Evolutionary conservation across 2,329 filamentous ascomycete genomes (phyloP).

Genomic region (Ceratocystis diversiconidia): DNA sequence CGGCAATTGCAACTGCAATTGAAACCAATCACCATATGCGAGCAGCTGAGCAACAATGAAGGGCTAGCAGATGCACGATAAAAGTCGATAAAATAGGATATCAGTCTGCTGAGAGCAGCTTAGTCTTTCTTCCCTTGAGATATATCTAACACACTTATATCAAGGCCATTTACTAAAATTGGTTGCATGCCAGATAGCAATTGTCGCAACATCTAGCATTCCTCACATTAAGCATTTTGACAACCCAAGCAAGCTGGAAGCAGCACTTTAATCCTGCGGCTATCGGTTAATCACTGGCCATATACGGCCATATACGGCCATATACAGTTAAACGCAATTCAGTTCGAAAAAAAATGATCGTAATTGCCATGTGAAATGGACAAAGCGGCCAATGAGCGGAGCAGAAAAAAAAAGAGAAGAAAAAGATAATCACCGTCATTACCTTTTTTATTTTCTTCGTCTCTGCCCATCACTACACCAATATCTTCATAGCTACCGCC

Average conservation of each 20-base stretch:
- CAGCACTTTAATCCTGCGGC: neutral
- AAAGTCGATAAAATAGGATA: neutral
- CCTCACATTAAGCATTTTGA: neutral
- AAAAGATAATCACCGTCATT: conserved; percentile 8
- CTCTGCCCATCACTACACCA: neutral
- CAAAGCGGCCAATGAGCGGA: conserved; percentile 12
- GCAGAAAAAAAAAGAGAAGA: conserved; percentile 9
- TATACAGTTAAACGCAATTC: neutral
- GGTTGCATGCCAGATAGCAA: neutral
- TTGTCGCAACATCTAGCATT: neutral
- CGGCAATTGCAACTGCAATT: conserved; percentile 1
- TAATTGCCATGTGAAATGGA: neutral
- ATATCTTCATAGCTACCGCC: neutral
- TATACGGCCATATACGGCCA: neutral
- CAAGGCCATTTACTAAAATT: neutral
- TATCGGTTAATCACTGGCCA: neutral
- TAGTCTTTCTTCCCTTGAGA: neutral
- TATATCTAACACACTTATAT: neutral
- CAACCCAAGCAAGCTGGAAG: no score
- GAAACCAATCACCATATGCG: neutral
- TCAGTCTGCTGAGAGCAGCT: neutral
- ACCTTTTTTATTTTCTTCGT: neutral
- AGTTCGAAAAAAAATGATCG: neutral
- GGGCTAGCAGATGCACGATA: neutral
- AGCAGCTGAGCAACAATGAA: neutral